Evolutionary conservation across 805 yeast species (phyloP).

Genomic region (Schwanniomyces polymorphus): DNA sequence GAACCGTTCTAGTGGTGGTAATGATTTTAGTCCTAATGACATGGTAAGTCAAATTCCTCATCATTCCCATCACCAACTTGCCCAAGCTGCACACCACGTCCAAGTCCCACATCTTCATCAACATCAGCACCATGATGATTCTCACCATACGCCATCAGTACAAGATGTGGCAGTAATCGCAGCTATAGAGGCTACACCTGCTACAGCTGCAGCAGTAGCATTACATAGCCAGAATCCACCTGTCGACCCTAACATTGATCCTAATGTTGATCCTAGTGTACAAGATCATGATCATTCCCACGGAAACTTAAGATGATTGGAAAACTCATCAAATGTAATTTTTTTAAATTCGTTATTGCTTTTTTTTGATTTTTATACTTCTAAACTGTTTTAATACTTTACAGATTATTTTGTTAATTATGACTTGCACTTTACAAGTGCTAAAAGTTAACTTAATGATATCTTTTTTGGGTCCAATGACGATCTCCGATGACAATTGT

Average conservation of each 20-base stretch:
- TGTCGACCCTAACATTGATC: conserved; percentile 45
- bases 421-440: not conserved
- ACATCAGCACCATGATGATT: conserved; percentile 18
- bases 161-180: conserved; percentile 46
- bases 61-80: conserved; percentile 8
- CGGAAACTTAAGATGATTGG: conserved; percentile 13
- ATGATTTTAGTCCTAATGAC: conserved; percentile 8
- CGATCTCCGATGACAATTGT: not conserved
- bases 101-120: conserved; percentile 8
- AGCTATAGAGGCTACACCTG: conserved; percentile 38
- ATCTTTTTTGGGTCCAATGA: not conserved
- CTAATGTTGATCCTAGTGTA: conserved; percentile 44
- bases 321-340: not conserved
- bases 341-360: not conserved
- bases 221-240: conserved; percentile 27
- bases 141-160: conserved; percentile 29
- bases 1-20: conserved; percentile 17
- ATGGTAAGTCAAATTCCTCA: conserved; percentile 8
- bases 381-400: conserved; percentile 2
- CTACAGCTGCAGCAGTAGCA: conserved; percentile 27
- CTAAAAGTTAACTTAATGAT: not conserved
- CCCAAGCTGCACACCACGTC: conserved; percentile 12
- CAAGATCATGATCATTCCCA: conserved; percentile 43
- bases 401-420: not conserved
- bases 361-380: not conserved